phyloP scores from a whole-genome alignment of 2,329 filamentous ascomycete genomes.

The Ceratocystis eucalypticola region DNA sequence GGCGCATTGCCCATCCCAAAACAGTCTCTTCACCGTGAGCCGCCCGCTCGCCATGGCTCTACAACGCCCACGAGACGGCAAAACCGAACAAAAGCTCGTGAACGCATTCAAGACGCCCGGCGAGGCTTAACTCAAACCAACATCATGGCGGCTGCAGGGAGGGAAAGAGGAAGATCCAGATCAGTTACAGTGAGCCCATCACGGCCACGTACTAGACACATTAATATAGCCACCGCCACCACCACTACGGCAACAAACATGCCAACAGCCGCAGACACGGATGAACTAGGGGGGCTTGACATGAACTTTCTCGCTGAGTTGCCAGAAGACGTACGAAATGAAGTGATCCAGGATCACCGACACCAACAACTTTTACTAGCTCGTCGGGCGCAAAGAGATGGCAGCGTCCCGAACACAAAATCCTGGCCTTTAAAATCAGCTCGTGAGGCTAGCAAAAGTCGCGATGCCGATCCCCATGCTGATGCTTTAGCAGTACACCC shows the following conservation, averaged over 20 bases:
- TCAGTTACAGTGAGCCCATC: conserved; percentile 13
- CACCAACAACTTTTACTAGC: conserved; percentile 27
- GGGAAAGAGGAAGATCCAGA: background rate
- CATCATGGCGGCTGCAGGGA: conserved; percentile 31
- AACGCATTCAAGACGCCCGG: conserved; percentile 40
- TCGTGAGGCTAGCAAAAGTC: background rate
- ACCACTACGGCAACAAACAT: conserved; percentile 22
- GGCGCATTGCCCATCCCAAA: background rate
- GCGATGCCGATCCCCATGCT: background rate
- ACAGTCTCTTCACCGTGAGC: conserved; percentile 1
- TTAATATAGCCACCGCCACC: conserved; percentile 12
- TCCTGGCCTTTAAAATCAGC: background rate
- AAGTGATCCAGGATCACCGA: conserved; percentile 64
- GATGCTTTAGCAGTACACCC: background rate
- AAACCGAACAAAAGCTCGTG: conserved; percentile 33
- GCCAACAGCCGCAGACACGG: conserved; percentile 25
- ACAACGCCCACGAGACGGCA: conserved; percentile 24
- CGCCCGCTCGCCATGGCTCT: background rate
- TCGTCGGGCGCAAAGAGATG: background rate
- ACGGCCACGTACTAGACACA: background rate
- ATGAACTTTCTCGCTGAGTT: conserved; percentile 67
- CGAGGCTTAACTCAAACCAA: conserved; percentile 59
- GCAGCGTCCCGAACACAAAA: background rate
- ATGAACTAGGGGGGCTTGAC: conserved; percentile 36
- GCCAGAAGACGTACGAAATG: conserved; percentile 63